phyloP scores from a whole-genome alignment of 148 eudicot genomes.

The Rhododendron mucronatum region DNA sequence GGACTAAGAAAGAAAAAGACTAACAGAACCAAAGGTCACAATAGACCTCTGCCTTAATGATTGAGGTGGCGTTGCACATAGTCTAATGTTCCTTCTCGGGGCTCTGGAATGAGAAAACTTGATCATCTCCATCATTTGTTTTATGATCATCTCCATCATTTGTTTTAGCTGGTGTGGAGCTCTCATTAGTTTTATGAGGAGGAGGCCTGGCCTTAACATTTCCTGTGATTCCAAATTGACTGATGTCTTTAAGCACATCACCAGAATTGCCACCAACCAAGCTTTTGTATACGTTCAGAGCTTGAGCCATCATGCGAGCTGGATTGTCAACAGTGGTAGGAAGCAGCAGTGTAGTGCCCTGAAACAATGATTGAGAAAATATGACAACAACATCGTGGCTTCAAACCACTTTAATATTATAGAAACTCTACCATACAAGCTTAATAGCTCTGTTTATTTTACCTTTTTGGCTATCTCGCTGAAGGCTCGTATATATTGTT shows the following conservation, averaged over 20 bases:
- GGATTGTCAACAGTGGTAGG: slow-evolving; percentile 51
- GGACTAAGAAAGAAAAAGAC: neutral
- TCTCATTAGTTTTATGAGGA: slow-evolving; percentile 1
- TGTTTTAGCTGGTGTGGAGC: neutral
- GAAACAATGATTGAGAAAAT: neutral
- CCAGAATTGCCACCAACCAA: slow-evolving; percentile 25
- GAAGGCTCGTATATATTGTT: slow-evolving; percentile 78
- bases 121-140: slow-evolving; percentile 13
- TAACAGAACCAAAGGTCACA: neutral
- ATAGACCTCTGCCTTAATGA: neutral
- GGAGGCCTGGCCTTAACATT: slow-evolving; percentile 5
- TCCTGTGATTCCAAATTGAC: slow-evolving; percentile 8
- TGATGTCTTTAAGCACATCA: slow-evolving; percentile 11
- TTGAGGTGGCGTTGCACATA: neutral
- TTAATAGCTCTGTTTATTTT: slow-evolving; percentile 1
- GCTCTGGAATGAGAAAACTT: slow-evolving; percentile 48
- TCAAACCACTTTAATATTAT: neutral
- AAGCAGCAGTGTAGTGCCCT: slow-evolving; percentile 73
- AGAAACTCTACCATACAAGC: neutral
- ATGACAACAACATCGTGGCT: neutral
- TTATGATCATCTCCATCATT: slow-evolving; percentile 16
- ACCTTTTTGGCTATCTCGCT: slow-evolving; percentile 70
- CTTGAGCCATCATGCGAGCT: slow-evolving; percentile 55
- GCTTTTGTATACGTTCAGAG: slow-evolving; percentile 53
- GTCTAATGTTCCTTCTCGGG: slow-evolving; percentile 22